Base-by-base conservation (phyloP, 2,329 filamentous ascomycete genomes). In the Cordyceps tenuipes region DNA sequence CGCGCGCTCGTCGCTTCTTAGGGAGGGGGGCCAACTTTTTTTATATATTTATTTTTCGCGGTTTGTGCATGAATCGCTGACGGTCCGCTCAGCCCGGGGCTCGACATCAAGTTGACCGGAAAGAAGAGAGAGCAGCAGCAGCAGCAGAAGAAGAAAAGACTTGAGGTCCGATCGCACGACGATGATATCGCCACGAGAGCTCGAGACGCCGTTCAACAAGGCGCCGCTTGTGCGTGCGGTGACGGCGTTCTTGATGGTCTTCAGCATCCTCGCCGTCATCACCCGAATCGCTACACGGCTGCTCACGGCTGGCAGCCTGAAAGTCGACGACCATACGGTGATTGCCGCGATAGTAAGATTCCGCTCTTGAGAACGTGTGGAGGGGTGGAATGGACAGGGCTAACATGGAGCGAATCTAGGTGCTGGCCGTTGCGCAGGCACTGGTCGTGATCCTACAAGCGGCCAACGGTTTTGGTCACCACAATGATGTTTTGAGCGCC, bases 171-270 rank as follows among this genome's bases (percentile, higher is more conserved):
- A 36, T 36, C 46, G 41, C 21, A 29, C 17, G 31, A 29, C 17
- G 31, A 58, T 58, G 55, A 53, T 63, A 48, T 44, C 60, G 34
- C 59, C 62, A 19, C 63, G 66, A 19, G 66, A 67, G 56, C 56
- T 60, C 31, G 65, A 65, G 47, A 66, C 65, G 26, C 59, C 64
- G 21, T 63, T 59, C 44, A 66, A 66, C 61, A 67, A 67, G 57
- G 59, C 65, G 59, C 66, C 65, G 49, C 43, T 67, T 13, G 62
- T 67, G 41, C 62, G 65, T 31, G 66, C 66, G 15, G 29, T 66
- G 26, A 53, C 65, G 34, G 64, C 62, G 52, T 57, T 66, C 13
- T 60, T 67, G 41, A 66, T 67, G 64, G 65, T 66, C 4, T 63
- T 67, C 44, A 51, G 63, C 15, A 61, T 66, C 10, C 62, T 67